phyloP scores from a whole-genome alignment of 2,329 filamentous ascomycete genomes.

The Fusarium equiseti region DNA sequence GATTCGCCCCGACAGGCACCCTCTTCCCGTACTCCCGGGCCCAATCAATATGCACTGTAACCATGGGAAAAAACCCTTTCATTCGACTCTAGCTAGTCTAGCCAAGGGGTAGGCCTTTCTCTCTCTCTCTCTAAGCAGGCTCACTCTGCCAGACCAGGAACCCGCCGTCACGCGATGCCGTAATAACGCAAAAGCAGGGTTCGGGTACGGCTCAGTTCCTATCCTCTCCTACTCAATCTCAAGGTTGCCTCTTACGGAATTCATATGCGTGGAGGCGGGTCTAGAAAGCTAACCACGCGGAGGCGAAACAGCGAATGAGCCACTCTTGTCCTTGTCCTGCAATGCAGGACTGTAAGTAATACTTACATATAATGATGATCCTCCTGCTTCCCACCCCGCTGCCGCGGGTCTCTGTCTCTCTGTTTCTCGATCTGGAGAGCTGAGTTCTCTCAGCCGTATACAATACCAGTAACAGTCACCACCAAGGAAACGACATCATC shows the following conservation, averaged over 20 bases:
- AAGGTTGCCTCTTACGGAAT: conserved; percentile 12
- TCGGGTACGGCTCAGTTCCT: conserved; percentile 4
- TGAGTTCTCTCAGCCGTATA: conserved; percentile 7
- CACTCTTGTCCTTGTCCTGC: neutral
- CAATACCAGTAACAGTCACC: conserved; percentile 14
- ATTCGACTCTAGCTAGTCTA: conserved; percentile 32
- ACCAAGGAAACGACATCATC: neutral
- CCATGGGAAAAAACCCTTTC: conserved; percentile 10
- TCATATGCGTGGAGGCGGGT: conserved; percentile 37
- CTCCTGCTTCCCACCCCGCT: conserved; percentile 19
- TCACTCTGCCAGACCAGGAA: conserved; percentile 13
- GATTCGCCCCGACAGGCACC: neutral
- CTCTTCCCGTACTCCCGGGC: neutral
- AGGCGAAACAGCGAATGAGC: conserved; percentile 21
- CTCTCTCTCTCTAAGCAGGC: neutral
- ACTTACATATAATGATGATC: conserved; percentile 38
- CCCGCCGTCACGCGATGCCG: conserved; percentile 42
- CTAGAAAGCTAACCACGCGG: conserved; percentile 24
- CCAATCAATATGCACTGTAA: conserved; percentile 24
- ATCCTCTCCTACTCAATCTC: conserved; percentile 14
- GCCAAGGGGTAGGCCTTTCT: conserved; percentile 5
- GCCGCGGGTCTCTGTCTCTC: conserved; percentile 55
- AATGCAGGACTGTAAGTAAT: conserved; percentile 6
- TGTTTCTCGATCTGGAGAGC: conserved; percentile 18
- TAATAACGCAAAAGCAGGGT: conserved; percentile 18